Evolutionary conservation across 768 basidiomycete genomes (phyloP).

Genomic region (Mycena latifolia): DNA sequence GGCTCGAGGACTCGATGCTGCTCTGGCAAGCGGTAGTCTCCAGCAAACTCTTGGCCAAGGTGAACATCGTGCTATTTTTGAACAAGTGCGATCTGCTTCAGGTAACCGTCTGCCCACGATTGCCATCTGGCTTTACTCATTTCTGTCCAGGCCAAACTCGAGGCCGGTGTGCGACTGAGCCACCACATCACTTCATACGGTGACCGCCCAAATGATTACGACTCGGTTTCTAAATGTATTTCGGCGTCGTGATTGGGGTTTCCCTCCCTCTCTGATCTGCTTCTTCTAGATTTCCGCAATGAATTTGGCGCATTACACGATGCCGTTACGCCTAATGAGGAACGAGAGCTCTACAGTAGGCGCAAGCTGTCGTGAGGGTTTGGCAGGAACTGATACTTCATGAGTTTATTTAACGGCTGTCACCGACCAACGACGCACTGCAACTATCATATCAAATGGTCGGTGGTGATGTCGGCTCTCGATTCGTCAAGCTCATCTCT

Average conservation of each 20-base stretch:
- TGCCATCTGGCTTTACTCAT: slow-evolving; percentile 17
- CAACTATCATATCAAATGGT: slow-evolving; percentile 82
- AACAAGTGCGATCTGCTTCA: slow-evolving; percentile 86
- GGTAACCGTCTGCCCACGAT: slow-evolving; percentile 50
- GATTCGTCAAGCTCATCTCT: slow-evolving; percentile 7
- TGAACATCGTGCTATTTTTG: slow-evolving; percentile 85
- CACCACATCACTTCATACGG: slow-evolving; percentile 80
- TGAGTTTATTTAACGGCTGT: slow-evolving; percentile 85
- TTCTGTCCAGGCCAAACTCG: slow-evolving; percentile 71
- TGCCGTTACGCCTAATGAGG: slow-evolving; percentile 73
- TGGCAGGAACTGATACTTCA: slow-evolving; percentile 11
- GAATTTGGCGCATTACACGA: slow-evolving; percentile 82
- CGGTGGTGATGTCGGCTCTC: slow-evolving; percentile 39
- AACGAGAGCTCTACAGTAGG: slow-evolving; percentile 80
- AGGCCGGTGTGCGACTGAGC: slow-evolving; percentile 78
- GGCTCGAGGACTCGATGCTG: slow-evolving; percentile 82
- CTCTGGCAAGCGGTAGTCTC: slow-evolving; percentile 82
- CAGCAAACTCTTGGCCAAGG: slow-evolving; percentile 78
- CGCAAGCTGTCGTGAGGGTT: neutral
- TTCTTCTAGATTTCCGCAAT: slow-evolving; percentile 71
- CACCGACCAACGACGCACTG: slow-evolving; percentile 82
- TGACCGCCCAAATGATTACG: slow-evolving; percentile 84
- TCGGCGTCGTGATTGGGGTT: slow-evolving; percentile 30
- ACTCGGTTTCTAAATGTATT: slow-evolving; percentile 80
- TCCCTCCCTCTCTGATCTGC: slow-evolving; percentile 18